Evolutionary conservation across 2,329 filamentous ascomycete species (phyloP).

Genomic region (Pezicula radicicola): DNA sequence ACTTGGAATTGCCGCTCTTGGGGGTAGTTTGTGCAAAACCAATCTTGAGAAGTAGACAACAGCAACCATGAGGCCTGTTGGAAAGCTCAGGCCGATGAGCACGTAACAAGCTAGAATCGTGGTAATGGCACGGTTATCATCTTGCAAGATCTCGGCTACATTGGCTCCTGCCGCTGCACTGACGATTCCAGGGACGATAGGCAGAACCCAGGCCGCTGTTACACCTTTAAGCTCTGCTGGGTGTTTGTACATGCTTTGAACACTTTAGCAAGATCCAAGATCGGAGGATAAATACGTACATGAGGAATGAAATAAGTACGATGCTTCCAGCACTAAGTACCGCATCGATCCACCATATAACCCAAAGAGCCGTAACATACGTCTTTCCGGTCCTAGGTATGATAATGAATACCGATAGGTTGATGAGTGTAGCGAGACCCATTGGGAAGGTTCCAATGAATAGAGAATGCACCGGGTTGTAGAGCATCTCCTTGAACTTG

Average conservation of each 20-base stretch:
- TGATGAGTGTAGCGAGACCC: slow-evolving; percentile 64
- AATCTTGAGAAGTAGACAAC: slow-evolving; percentile 67
- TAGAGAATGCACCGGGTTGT: slow-evolving; percentile 30
- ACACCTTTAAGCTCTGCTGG: slow-evolving; percentile 45
- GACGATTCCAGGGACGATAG: slow-evolving; percentile 63
- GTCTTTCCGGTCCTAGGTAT: background rate
- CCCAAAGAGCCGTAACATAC: slow-evolving; percentile 35
- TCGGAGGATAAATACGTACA: slow-evolving; percentile 32
- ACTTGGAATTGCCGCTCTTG: background rate
- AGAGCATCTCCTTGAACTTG: slow-evolving; percentile 1
- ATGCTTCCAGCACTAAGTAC: slow-evolving; percentile 47
- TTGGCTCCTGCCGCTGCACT: slow-evolving; percentile 59
- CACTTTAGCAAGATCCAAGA: background rate
- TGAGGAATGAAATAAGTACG: slow-evolving; percentile 49
- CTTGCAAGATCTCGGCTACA: slow-evolving; percentile 53
- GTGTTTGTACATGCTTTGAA: slow-evolving; percentile 11
- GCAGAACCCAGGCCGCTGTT: slow-evolving; percentile 61
- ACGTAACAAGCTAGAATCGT: slow-evolving; percentile 62
- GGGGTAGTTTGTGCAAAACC: slow-evolving; percentile 54
- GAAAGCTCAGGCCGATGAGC: slow-evolving; percentile 62
- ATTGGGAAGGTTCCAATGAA: slow-evolving; percentile 67
- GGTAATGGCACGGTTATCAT: slow-evolving; percentile 49
- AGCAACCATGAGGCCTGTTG: slow-evolving; percentile 56
- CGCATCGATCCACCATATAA: slow-evolving; percentile 53
- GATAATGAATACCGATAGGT: slow-evolving; percentile 47